Base-by-base conservation (phyloP, 805 yeast species). In the Hanseniaspora nectarophila region DNA sequence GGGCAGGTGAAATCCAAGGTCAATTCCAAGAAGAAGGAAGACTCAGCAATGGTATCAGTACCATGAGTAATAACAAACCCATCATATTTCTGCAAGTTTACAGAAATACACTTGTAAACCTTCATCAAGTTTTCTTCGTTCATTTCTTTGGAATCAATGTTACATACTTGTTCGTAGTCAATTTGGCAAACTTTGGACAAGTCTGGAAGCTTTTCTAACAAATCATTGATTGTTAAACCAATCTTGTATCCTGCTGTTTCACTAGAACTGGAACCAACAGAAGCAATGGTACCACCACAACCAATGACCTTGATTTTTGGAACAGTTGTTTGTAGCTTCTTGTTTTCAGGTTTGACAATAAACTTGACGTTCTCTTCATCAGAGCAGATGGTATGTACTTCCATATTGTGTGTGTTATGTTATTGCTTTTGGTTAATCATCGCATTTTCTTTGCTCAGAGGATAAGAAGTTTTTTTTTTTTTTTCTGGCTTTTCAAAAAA, bases 31-130 rank as follows among this genome's bases (percentile, higher is more conserved):
- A 80, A 80, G 60, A 80, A 79, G 0, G 83, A 77, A 7, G 85
- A 79, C 61, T 80, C 85, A 48, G 81, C 80, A 68, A 78, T 70
- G 1, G 84, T 76, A 59, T 80, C 85, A 7, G 85, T 80, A n/a
- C 85, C 85, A 61, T 80, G 85, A 1, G 84, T 80, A 35, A 80
- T 75, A 40, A 80, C 84, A 18, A 78, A 72, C 38, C 83, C 84
- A 58, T 77, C 78, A 56, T 70, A 75, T 15, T 61, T 62, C 40
- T 64, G 67, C 34, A 78, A 60, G 31, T 74, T 73, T 23, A 69
- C 68, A 12, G 71, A 63, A 18, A 80, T 70, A 53, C 74, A 73
- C 42, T 67, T 62, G 55, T 76, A 71, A 45, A 80, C 69, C 45
- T 67, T 65, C 50, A 71, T 59, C 52, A 80, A 64, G 39, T 76